Evolutionary conservation across 345 rosid genomes (phyloP).

Genomic region (Citrus inodora): DNA sequence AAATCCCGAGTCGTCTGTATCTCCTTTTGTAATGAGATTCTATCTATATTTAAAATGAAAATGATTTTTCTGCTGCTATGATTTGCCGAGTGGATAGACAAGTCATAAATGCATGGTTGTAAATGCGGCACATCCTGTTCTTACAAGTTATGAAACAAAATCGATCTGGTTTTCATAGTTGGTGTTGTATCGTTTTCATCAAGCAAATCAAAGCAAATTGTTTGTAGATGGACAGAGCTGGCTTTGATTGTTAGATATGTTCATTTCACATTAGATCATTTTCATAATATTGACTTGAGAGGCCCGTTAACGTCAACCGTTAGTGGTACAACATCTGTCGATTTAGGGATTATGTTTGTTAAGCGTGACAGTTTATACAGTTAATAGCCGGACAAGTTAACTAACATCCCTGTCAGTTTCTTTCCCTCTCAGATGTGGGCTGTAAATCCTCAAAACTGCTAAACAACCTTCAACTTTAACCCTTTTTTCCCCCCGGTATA

Average conservation of each 20-base stretch:
- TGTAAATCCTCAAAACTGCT: not conserved
- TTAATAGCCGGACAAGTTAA: not conserved
- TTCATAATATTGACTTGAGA: not conserved
- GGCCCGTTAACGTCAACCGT: not conserved
- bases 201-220: not conserved
- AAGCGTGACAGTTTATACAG: not conserved
- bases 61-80: not conserved
- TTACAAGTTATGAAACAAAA: not conserved
- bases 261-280: not conserved
- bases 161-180: not conserved
- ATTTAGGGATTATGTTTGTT: not conserved
- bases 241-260: not conserved
- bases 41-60: not conserved
- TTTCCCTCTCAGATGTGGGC: not conserved
- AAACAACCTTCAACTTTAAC: not conserved
- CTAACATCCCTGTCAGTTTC: not conserved
- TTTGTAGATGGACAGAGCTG: not conserved
- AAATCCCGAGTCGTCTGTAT: not conserved
- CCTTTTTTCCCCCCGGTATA: too few species aligned
- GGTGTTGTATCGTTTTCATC: too few species aligned
- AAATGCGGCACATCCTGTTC: slow-evolving; percentile 4
- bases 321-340: not conserved
- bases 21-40: not conserved
- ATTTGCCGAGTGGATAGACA: not conserved
- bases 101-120: not conserved